Evolutionary conservation across 345 rosid species (phyloP).

Genomic region (Salix koriyanagi): DNA sequence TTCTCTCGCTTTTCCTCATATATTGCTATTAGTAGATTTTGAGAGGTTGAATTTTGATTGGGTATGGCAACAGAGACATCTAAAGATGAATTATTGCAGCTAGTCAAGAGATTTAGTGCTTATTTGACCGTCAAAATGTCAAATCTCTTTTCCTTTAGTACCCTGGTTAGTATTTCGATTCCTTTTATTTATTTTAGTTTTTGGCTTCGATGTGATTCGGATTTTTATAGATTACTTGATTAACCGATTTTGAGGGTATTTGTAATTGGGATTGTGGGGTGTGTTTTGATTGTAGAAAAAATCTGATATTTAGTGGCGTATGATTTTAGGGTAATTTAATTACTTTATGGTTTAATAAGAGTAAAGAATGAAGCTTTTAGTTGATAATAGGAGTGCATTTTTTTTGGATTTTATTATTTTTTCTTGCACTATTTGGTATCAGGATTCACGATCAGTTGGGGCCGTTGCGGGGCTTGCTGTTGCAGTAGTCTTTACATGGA

Average conservation of each 20-base stretch:
- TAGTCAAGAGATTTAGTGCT: constrained; percentile 86
- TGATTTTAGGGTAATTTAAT: background rate
- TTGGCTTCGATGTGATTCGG: background rate
- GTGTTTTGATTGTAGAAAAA: background rate
- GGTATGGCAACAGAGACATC: constrained; percentile 36
- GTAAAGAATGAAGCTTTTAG: background rate
- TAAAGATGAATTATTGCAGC: constrained; percentile 72
- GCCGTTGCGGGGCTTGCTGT: constrained; percentile 95
- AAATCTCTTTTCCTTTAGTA: constrained; percentile 54
- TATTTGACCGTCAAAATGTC: constrained; percentile 69
- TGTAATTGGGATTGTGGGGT: background rate
- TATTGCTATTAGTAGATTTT: background rate
- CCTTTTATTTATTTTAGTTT: background rate
- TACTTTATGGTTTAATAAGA: background rate
- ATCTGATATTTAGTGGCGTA: background rate
- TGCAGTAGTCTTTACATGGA: constrained; percentile 81
- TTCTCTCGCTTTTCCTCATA: background rate
- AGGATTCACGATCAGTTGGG: constrained; percentile 89
- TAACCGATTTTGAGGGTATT: background rate
- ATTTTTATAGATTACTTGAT: background rate
- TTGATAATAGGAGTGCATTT: background rate
- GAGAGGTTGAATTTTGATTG: background rate
- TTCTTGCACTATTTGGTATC: background rate
- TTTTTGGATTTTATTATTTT: background rate
- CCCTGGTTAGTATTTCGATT: constrained; percentile 42